phyloP scores from a whole-genome alignment of 805 yeast genomes.

The Metschnikowia peoriensis region DNA sequence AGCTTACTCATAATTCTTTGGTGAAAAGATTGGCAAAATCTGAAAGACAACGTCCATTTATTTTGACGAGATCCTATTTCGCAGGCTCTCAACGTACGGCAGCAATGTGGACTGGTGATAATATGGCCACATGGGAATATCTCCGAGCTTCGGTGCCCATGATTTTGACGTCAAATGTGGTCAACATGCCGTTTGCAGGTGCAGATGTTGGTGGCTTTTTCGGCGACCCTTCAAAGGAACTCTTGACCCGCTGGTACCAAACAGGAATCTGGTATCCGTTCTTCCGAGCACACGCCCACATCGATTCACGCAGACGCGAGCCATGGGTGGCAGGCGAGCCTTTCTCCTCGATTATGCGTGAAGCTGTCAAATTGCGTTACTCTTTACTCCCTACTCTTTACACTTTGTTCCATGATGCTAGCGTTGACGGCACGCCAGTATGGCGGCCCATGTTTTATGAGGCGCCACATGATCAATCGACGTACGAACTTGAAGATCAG shows the following conservation, averaged over 20 bases:
- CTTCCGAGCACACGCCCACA: constrained; percentile 95
- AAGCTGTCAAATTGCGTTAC: constrained; percentile 74
- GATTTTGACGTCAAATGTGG: constrained; percentile 76
- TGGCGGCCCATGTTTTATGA: constrained; percentile 66
- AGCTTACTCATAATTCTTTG: constrained; percentile 73
- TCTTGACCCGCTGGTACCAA: constrained; percentile 92
- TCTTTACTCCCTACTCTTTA: constrained; percentile 74
- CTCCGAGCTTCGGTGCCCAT: constrained; percentile 79
- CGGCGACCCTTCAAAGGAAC: constrained; percentile 80
- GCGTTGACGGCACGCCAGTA: constrained; percentile 64
- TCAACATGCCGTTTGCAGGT: constrained; percentile 90
- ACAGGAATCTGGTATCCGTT: constrained; percentile 96
- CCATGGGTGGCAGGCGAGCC: constrained; percentile 87
- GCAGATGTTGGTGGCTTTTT: constrained; percentile 98
- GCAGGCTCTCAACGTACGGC: constrained; percentile 90
- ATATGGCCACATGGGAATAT: constrained; percentile 90
- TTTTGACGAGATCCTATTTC: constrained; percentile 81
- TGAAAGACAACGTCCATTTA: constrained; percentile 69
- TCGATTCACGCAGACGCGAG: constrained; percentile 88
- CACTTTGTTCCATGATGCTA: constrained; percentile 70
- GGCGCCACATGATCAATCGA: constrained; percentile 42
- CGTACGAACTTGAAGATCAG: constrained; percentile 72
- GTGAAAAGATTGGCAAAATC: constrained; percentile 45
- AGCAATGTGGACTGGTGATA: constrained; percentile 98
- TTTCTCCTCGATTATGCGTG: constrained; percentile 59